Conservation (phyloP, 345 rosid genomes). For the Xanthoceras sorbifolium region DNA sequence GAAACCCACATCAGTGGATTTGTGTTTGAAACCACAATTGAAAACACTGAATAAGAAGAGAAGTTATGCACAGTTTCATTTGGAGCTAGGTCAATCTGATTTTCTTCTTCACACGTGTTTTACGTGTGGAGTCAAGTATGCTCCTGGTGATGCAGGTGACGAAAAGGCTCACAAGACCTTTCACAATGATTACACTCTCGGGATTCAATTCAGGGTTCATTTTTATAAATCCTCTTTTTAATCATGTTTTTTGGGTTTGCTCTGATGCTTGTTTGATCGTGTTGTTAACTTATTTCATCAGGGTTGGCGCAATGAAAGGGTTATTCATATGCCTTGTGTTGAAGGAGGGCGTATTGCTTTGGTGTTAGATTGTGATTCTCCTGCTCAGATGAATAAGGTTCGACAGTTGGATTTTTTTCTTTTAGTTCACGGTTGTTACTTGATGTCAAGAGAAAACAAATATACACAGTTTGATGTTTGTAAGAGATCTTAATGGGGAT, state of each 20-base stretch:
- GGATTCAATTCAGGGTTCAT: conserved; percentile 75
- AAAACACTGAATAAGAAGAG: conserved; percentile 63
- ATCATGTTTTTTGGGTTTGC: background rate
- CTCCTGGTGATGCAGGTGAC: conserved; percentile 75
- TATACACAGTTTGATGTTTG: background rate
- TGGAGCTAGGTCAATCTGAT: conserved; percentile 89
- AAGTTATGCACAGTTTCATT: conserved; percentile 73
- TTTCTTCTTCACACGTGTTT: conserved; percentile 67
- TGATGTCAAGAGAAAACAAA: background rate
- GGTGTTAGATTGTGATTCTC: conserved; percentile 57
- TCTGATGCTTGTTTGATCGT: conserved; percentile 10
- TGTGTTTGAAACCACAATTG: conserved; percentile 22
- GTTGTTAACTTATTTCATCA: conserved; percentile 26
- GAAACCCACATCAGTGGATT: conserved; percentile 21
- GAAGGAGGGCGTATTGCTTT: conserved; percentile 49
- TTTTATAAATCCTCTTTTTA: background rate
- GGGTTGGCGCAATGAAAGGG: conserved; percentile 75
- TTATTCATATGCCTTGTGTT: conserved; percentile 32
- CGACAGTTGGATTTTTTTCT: background rate
- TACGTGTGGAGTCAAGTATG: conserved; percentile 56
- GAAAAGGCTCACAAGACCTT: conserved; percentile 68
- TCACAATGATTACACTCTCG: conserved; percentile 65
- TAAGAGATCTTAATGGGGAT: conserved; percentile 3
- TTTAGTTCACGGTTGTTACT: background rate
- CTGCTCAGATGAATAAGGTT: conserved; percentile 72